These are phyloP conservation scores for Blumeria graminis DNA, from an alignment of 2,329 filamentous ascomycete species.

Conservation along the genomic window DNA sequence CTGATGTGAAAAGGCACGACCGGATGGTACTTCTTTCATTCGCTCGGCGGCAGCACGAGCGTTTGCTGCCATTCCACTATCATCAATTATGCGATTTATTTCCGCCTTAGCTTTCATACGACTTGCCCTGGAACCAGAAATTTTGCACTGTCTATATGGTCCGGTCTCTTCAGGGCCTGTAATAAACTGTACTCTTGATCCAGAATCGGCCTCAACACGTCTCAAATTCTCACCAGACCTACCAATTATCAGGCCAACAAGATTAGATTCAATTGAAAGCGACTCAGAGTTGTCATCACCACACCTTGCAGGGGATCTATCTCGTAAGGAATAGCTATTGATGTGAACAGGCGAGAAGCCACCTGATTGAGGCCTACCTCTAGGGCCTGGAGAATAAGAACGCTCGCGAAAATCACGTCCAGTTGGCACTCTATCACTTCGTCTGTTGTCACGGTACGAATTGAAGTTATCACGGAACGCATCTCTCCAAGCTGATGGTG, in stretches of 20 bases:
- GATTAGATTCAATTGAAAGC: slow-evolving; percentile 63
- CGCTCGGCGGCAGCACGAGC: slow-evolving; percentile 20
- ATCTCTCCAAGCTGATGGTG: slow-evolving; percentile 42
- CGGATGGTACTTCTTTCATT: slow-evolving; percentile 14
- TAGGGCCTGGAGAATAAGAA: slow-evolving; percentile 42
- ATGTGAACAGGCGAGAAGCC: slow-evolving; percentile 33
- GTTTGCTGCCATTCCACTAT: slow-evolving; percentile 41
- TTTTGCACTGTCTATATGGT: slow-evolving; percentile 61
- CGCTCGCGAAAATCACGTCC: slow-evolving; percentile 37
- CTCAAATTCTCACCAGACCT: slow-evolving; percentile 73
- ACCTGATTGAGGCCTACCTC: slow-evolving; percentile 24
- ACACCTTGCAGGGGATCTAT: slow-evolving; percentile 30
- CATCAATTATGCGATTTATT: slow-evolving; percentile 72
- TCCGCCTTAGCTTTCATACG: slow-evolving; percentile 58
- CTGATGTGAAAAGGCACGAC: slow-evolving; percentile 14
- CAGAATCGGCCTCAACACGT: slow-evolving; percentile 60
- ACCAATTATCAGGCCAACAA: slow-evolving; percentile 79
- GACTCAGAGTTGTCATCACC: slow-evolving; percentile 48
- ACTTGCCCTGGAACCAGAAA: slow-evolving; percentile 47
- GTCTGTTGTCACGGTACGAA: slow-evolving; percentile 67
- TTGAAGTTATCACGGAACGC: slow-evolving; percentile 52
- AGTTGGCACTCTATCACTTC: slow-evolving; percentile 33
- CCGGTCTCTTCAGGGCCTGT: slow-evolving; percentile 48
- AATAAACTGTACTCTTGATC: slow-evolving; percentile 70
- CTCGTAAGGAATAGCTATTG: slow-evolving; percentile 23